Evolutionary conservation across 768 basidiomycete genomes (phyloP), one percentile per base, ranked within the genome.

Genomic region (Udeniomyces megalosporus): DNA sequence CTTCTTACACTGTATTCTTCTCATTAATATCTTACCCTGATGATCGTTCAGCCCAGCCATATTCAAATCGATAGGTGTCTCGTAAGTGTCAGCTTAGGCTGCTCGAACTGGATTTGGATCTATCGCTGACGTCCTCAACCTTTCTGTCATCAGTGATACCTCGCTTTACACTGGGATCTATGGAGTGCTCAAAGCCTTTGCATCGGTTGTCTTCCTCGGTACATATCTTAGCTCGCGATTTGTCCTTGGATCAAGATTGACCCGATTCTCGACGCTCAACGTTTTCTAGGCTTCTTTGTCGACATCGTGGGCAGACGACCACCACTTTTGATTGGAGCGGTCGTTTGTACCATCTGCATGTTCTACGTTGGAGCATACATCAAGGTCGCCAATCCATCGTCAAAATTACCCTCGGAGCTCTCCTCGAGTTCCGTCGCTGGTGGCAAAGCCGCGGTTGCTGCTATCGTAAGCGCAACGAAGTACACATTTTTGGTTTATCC

Each of bases 151-250:
- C 28, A 47, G 57, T 6, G 74, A 68, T 45, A 73, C 71, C 6
- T 64, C 71, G 2, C 71, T 78, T 11, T 74, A 78, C 59, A 78
- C 78, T 24, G 78, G 79, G 54, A 76, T 80, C 53, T 80, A 78
- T 66, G 80, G 79, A 14, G 73, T 79, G 38, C 75, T 78, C 73
- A 74, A 76, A 71, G 70, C 71, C 12, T 50, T 68, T n/a, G 62
- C 61, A 11, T 62, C 70, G 1, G 55, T 79, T 24, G 56, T 79
- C 56, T 80, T 74, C 74, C 65, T 77, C 1, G 38, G 38, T 42
- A 17, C 38, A 42, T 42, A 8, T 42, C 38, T 42, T 42, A 42
- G n/a, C n/a, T n/a, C n/a, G n/a, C 17, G 17, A 8, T 42, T 42
- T 8, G 38, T 8, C 38, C 38, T 42, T 42, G 38, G 10, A 42